Conservation (phyloP, 2,329 filamentous ascomycete genomes). For the Sporothrix sp. region DNA sequence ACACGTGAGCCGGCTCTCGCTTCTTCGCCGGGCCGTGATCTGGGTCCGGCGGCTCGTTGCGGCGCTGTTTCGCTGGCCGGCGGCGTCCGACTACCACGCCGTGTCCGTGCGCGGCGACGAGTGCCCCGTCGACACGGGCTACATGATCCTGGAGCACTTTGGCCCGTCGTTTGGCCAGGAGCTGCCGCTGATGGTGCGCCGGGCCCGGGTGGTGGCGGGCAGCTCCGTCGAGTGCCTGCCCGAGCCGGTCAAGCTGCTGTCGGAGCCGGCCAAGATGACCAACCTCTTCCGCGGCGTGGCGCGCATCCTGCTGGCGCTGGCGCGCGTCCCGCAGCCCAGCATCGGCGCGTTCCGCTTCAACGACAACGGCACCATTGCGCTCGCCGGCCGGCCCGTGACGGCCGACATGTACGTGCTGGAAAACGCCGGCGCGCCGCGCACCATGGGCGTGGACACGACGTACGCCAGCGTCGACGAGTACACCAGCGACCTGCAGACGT, state of each 20-base stretch:
- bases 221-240: not conserved
- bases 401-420: slow-evolving; percentile 24
- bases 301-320: slow-evolving; percentile 23
- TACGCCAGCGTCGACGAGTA: slow-evolving; percentile 24
- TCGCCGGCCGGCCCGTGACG: slow-evolving; percentile 14
- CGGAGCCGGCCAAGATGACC: slow-evolving; percentile 7
- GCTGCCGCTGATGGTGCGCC: not conserved
- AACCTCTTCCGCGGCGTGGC: slow-evolving; percentile 13
- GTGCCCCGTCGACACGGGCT: slow-evolving; percentile 2
- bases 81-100: not conserved
- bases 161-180: slow-evolving; percentile 5
- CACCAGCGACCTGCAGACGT: slow-evolving; percentile 21
- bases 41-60: slow-evolving; percentile 1
- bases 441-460: slow-evolving; percentile 23
- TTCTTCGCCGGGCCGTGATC: not conserved
- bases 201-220: not conserved
- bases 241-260: not conserved
- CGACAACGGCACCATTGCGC: slow-evolving; percentile 18
- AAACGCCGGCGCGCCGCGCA: slow-evolving; percentile 25
- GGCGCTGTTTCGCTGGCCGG: not conserved
- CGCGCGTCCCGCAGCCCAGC: slow-evolving; percentile 22
- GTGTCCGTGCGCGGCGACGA: not conserved
- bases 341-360: slow-evolving; percentile 22
- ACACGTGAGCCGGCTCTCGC: not conserved
- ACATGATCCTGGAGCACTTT: slow-evolving; percentile 12